phyloP scores from a whole-genome alignment of 192 early-diverging fungal genomes.

The Rhizoclosmatium globosum region DNA sequence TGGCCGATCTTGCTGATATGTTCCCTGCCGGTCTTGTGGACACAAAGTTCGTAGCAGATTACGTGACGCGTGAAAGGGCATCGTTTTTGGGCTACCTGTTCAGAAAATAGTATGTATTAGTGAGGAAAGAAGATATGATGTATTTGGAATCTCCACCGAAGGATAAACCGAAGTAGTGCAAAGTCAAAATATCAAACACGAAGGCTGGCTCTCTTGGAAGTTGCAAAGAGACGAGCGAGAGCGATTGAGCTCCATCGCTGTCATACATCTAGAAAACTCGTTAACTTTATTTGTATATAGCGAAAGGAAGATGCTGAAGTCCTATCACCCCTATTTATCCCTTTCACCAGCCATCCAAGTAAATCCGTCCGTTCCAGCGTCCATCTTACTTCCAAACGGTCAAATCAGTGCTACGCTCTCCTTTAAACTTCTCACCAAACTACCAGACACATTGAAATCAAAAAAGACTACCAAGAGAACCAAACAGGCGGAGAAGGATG shows the following conservation, averaged over 20 bases:
- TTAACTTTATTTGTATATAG: neutral
- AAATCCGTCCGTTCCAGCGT: constrained; percentile 5
- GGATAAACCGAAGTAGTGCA: no score
- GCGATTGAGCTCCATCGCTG: neutral
- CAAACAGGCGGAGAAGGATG: constrained; percentile 8
- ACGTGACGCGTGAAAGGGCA: constrained; percentile 65
- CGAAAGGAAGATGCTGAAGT: constrained; percentile 1
- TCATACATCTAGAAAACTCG: neutral
- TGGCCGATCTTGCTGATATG: constrained; percentile 79
- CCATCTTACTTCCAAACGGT: constrained; percentile 17
- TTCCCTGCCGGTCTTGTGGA: constrained; percentile 90
- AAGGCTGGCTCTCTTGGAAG: no score
- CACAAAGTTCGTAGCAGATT: constrained; percentile 89
- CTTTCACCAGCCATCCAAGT: constrained; percentile 16
- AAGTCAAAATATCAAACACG: no score
- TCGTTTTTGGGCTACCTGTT: constrained; percentile 78
- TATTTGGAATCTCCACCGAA: no score
- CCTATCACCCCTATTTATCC: neutral
- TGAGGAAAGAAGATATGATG: neutral
- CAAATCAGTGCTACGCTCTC: constrained; percentile 17
- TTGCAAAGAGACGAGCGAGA: no score
- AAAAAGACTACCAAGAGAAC: constrained; percentile 13
- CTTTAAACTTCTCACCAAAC: neutral
- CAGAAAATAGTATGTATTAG: constrained; percentile 56
- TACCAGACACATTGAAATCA: neutral